Base-by-base conservation (phyloP, 2,329 filamentous ascomycete species). In the Aspergillus spinulosporus region DNA sequence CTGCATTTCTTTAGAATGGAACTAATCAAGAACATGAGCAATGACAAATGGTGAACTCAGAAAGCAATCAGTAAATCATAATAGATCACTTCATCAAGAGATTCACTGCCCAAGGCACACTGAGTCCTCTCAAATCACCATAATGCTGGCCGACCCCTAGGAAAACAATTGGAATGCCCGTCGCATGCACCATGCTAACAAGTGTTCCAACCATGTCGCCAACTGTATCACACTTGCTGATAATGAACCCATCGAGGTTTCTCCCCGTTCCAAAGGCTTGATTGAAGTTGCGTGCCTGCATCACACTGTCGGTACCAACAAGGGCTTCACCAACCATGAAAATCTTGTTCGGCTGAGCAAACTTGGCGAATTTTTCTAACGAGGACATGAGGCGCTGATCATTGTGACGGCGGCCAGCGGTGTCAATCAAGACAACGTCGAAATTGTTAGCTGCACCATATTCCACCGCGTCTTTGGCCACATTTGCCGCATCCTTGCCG, bases 131-230 rank as follows among this genome's bases (percentile, higher is more conserved):
- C 65, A 88, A 66, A 73, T 88, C 85, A 29, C 83, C 84, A 69
- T 88, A 88, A 71, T 87, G 84, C 74, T 88, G 85, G 4, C 85
- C 85, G 39, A 86, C 83, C 2, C 88, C 94, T 63, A 99, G 83
- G 70, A 99, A 99, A 8, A 97, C 82, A 15, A 99, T 92, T 0
- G 95, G 95, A 45, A 99, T 95, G 29, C 93, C 91, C 3, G 95
- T 99, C 3, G 94, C 93, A 76, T 97, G 93, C 40, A 99, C 93
- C 80, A 99, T 93, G 72, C 90, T 96, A 60, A 99, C 94, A 61
- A 99, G 80, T 2, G 93, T 97, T 2, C 88, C 92, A 43, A 97
- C 92, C 92, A 97, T 97, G 76, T 97, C 93, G n/a, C 94, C 95
- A 37, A 99, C 95, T 0, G 94, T 99, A 77, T 99, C 94, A 72